A percentile compares a stretch with the other conserved stretches of the same genome.
Conservation (phyloP, 345 rosid species). For the Clausena lansium region DNA sequence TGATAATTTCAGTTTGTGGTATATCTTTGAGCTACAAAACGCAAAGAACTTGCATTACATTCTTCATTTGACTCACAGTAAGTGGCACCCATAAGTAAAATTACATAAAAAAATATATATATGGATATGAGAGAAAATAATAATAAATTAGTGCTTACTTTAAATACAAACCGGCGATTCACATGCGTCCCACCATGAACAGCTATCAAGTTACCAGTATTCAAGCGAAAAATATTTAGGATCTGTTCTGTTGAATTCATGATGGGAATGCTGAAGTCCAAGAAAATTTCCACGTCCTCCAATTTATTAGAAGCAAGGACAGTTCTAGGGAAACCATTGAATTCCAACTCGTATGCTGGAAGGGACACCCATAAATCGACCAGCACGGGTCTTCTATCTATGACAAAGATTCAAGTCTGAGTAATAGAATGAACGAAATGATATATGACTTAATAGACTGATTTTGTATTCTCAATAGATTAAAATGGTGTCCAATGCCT, state of each 20-base stretch:
- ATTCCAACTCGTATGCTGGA: constrained; percentile 42
- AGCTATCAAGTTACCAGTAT: constrained; percentile 32
- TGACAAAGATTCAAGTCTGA: constrained; percentile 13
- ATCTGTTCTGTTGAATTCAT: constrained; percentile 48
- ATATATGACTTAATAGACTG: background rate
- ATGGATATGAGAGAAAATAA: background rate
- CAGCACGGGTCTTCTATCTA: constrained; percentile 52
- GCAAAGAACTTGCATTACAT: constrained; percentile 9
- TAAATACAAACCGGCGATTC: constrained; percentile 41
- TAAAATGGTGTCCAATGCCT: constrained; percentile 14
- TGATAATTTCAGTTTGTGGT: constrained; percentile 34
- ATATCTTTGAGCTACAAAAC: constrained; percentile 41
- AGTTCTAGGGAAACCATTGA: constrained; percentile 46
- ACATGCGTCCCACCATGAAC: constrained; percentile 26
- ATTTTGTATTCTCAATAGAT: background rate
- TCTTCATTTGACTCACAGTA: background rate
- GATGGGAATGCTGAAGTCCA: constrained; percentile 51
- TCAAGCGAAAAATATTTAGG: constrained; percentile 32
- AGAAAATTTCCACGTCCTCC: constrained; percentile 36
- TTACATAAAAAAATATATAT: background rate
- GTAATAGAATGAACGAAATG: constrained; percentile 9
- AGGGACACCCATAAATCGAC: constrained; percentile 50
- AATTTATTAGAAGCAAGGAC: constrained; percentile 40
- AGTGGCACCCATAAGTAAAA: background rate
- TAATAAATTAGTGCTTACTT: constrained; percentile 28